These are phyloP conservation scores for Penicillium daleae DNA, from an alignment of 495 filamentous ascomycete species.

Conservation along the genomic window DNA sequence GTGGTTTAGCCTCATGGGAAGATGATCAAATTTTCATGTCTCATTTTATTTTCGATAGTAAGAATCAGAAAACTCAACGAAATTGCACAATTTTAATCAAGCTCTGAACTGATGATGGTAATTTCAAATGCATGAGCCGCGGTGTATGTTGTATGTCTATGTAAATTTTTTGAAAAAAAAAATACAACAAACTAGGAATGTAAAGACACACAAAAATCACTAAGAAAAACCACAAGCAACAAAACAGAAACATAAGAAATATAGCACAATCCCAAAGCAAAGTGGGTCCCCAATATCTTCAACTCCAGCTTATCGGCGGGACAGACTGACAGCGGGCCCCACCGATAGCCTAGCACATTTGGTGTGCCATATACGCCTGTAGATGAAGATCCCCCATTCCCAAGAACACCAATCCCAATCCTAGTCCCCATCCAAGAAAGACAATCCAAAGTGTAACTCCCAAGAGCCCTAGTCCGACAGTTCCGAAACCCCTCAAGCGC, in stretches of 20 bases:
- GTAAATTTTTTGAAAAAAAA: neutral
- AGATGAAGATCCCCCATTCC: neutral
- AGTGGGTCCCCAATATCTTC: neutral
- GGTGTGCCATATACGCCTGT: neutral
- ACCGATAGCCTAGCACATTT: neutral
- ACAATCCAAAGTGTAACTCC: neutral
- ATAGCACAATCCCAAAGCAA: neutral
- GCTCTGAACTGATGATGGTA: neutral
- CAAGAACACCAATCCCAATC: neutral
- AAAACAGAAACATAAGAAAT: too few relatives aligned
- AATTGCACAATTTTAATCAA: neutral
- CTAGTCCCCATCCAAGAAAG: neutral
- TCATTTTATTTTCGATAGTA: neutral
- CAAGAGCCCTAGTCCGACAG: neutral
- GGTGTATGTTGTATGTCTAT: constrained; percentile 2
- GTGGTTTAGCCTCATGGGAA: neutral
- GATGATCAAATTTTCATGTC: neutral
- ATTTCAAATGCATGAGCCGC: neutral
- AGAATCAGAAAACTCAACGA: neutral
- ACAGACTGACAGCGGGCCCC: neutral
- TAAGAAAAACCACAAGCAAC: neutral
- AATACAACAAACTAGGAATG: neutral
- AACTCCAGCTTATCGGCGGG: neutral
- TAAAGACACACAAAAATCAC: neutral
- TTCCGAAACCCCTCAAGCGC: neutral